A percentile compares a stretch with the other conserved stretches of the same genome.
These are phyloP conservation scores for Goffeauzyma gilvescens DNA, from an alignment of 768 basidiomycete species.

Conservation along the genomic window DNA sequence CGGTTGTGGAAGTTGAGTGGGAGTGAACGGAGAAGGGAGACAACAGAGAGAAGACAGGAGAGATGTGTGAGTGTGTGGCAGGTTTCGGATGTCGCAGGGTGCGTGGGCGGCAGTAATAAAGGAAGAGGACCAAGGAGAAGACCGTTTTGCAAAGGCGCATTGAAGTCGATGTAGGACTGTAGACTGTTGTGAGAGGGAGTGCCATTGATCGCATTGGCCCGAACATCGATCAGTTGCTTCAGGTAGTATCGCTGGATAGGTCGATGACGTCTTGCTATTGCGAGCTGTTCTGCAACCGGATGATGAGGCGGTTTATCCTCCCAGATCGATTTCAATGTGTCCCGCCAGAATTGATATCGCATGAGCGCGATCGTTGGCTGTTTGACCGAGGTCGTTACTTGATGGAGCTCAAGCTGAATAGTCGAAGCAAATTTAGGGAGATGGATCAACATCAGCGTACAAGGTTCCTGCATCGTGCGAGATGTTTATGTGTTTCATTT, in stretches of 20 bases:
- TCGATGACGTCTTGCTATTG: constrained; percentile 15
- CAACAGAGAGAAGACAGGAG: constrained; percentile 22
- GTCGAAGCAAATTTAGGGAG: background rate
- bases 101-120: constrained; percentile 23
- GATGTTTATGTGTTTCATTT: background rate
- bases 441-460: background rate
- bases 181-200: constrained; percentile 19
- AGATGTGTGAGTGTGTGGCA: constrained; percentile 30
- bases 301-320: constrained; percentile 23
- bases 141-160: constrained; percentile 22
- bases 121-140: constrained; percentile 28
- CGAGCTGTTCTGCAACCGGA: constrained; percentile 24
- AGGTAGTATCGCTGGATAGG: constrained; percentile 30
- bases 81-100: constrained; percentile 17
- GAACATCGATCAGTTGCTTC: constrained; percentile 26
- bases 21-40: constrained; percentile 23
- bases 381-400: constrained; percentile 20
- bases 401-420: constrained; percentile 27
- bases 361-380: constrained; percentile 30
- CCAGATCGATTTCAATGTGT: constrained; percentile 23
- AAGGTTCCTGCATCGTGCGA: background rate
- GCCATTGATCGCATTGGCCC: constrained; percentile 18
- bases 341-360: constrained; percentile 32
- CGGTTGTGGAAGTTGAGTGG: constrained; percentile 22
- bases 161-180: constrained; percentile 17